Conservation (phyloP, 305 asterid species). For the Solanum hybrid region DNA sequence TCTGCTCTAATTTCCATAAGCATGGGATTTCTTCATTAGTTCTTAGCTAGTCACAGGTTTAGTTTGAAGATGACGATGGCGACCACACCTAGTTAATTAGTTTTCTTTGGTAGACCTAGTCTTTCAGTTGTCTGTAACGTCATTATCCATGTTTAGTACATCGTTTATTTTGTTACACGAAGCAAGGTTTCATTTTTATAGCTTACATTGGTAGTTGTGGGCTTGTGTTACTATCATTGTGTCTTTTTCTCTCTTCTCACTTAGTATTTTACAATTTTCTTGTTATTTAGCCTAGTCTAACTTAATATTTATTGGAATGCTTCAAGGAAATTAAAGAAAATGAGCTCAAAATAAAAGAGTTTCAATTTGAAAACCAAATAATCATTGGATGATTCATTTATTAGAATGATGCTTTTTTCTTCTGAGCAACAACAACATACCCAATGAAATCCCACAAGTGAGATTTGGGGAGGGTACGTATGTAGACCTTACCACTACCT, state of each 20-base stretch:
- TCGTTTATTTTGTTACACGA: neutral
- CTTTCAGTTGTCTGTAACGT: neutral
- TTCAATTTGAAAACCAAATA: neutral
- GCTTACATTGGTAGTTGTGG: conserved; percentile 8
- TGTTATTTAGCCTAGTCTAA: neutral
- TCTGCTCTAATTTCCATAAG: neutral
- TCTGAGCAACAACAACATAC: neutral
- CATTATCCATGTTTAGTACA: neutral
- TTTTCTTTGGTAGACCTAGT: neutral
- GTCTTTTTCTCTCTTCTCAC: neutral
- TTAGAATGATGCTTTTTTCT: neutral
- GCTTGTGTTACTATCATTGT: neutral
- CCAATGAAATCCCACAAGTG: neutral
- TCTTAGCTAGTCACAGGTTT: neutral
- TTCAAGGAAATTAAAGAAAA: neutral
- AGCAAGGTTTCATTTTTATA: neutral
- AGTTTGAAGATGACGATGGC: neutral
- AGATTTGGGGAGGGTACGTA: neutral
- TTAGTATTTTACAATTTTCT: neutral
- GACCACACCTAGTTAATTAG: neutral
- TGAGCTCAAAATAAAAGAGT: neutral
- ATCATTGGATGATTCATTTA: neutral
- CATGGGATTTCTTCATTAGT: neutral
- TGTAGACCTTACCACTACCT: neutral
- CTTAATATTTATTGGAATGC: neutral